Base-by-base conservation (phyloP, 1,284 basidiomycete species). In the Ganoderma multipileum region DNA sequence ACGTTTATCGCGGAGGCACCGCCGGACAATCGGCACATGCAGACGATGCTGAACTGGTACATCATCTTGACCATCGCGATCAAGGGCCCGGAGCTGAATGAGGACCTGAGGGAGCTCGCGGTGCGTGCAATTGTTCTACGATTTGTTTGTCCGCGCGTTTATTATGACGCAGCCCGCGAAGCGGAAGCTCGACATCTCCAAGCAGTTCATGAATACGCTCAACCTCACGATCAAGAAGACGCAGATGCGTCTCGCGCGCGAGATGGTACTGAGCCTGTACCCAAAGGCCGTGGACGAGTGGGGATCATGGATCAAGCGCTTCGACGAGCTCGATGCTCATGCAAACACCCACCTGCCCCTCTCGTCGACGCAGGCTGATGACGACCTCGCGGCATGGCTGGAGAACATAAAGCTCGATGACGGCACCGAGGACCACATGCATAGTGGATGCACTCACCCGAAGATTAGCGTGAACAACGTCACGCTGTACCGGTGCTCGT, bases 21-120 rank as follows among this genome's bases (percentile, higher is more conserved):
- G 0, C 89, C 90, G 1, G 89, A 91, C 73, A 85, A 85, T 57
- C 80, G 87, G 33, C 82, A 89, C 72, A 86, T 89, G 83, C 84
- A 84, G 76, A 84, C 81, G 44, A 82, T 89, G 16, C 73, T 86
- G 3, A 86, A 87, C 73, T 89, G 88, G 88, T 85, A 84, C 73
- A 83, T 89, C n/a, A 74, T 86, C 14, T 80, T 90, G 41, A 83
- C 81, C 2, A 77, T 91, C 26, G 79, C 84, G 20, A 73, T 87
- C 59, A 81, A 81, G 57, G 88, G 88, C 3, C 80, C 84, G 0
- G 82, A 86, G 26, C 71, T 89, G 47, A 85, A 83, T 68, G 66
- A 76, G 1, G 83, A 87, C 72, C 74, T 91, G 61, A 70, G 72
- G 5, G 86, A 90, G 67, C 75, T 91, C 2, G 73, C 85, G 75